Base-by-base conservation (phyloP, 2,329 filamentous ascomycete genomes). In the Talaromyces sp. region DNA sequence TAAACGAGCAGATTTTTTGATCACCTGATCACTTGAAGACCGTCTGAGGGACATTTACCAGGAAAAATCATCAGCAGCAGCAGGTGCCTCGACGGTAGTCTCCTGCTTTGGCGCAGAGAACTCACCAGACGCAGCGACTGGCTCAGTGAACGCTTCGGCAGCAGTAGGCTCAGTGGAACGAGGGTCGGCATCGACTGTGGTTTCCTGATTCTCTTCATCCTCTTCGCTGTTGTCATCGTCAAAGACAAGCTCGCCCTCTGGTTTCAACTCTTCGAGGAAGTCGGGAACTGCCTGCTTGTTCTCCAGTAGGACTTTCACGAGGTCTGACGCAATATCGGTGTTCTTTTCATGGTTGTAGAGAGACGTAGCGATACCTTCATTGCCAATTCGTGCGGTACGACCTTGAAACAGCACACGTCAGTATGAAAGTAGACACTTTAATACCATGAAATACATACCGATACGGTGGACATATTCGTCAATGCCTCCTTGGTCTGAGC, bases 401-500 rank as follows among this genome's bases (percentile, higher is more conserved):
- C 95, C 90, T 92, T 67, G 49, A 41, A 49, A 25, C 19, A 31
- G 11, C 17, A n/a, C 8, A 33, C 5, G 17, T 58, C 39, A 60
- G 41, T 45, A 31, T 33, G 31, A 11, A 43, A 41, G 39, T 11
- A 35, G 31, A 19, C n/a, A 54, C 11, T 15, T 45, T 50, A 33
- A 39, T 41, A 11, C 17, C 17, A 19, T 11, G 22, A 41, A 13
- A 4, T 25, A 25, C 64, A 79, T 86, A 92, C 90, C 95, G 74
- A 98, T 98, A 13, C 95, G 92, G 74, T 99, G 95, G 31, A 90
- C 88, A 71, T 98, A 99, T 75, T 98, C 95, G 58, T 91, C 88
- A 64, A 97, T 96, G 2, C 93, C 94, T n/a, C 92, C 93, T 70
- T 94, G 85, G 0, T 87, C 82, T 50, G 83, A 79, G 5, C 84